Conservation (phyloP, 257 asterid species). For the Linderniella brevidens region DNA sequence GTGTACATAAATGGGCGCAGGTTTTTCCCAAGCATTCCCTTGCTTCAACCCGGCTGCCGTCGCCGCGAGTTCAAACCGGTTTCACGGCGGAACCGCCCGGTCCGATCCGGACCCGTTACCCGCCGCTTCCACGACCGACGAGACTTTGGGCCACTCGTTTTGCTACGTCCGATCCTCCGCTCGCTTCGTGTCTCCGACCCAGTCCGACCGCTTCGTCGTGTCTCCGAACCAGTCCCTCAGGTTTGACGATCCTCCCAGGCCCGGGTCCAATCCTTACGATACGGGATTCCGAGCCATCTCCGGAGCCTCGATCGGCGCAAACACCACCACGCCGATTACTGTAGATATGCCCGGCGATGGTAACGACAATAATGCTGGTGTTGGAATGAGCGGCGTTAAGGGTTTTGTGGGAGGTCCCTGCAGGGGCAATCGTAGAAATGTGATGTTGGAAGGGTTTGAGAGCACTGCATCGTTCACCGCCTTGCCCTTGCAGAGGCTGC, state of each 20-base stretch:
- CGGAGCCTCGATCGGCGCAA: constrained; percentile 90
- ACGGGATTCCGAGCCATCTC: constrained; percentile 91
- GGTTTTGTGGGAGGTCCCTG: constrained; percentile 31
- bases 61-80: neutral
- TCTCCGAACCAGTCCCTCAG: constrained; percentile 90
- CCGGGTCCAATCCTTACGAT: constrained; percentile 20
- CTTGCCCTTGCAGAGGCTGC: constrained; percentile 79
- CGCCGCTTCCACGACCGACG: constrained; percentile 64
- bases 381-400: constrained; percentile 11
- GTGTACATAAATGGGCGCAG: constrained; percentile 33
- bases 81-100: constrained; percentile 25
- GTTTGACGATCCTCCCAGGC: constrained; percentile 55
- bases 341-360: constrained; percentile 44
- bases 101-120: constrained; percentile 49
- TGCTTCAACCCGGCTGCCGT: constrained; percentile 70
- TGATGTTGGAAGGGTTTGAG: constrained; percentile 62
- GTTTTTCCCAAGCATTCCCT: constrained; percentile 78
- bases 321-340: constrained; percentile 68
- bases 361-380: constrained; percentile 15
- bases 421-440: constrained; percentile 22
- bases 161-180: constrained; percentile 96
- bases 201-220: constrained; percentile 62
- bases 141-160: constrained; percentile 95
- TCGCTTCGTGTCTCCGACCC: constrained; percentile 72
- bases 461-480: constrained; percentile 81